These are phyloP conservation scores for Penicillium vulpinum DNA, from an alignment of 2,329 filamentous ascomycete genomes.

Conservation along the genomic window DNA sequence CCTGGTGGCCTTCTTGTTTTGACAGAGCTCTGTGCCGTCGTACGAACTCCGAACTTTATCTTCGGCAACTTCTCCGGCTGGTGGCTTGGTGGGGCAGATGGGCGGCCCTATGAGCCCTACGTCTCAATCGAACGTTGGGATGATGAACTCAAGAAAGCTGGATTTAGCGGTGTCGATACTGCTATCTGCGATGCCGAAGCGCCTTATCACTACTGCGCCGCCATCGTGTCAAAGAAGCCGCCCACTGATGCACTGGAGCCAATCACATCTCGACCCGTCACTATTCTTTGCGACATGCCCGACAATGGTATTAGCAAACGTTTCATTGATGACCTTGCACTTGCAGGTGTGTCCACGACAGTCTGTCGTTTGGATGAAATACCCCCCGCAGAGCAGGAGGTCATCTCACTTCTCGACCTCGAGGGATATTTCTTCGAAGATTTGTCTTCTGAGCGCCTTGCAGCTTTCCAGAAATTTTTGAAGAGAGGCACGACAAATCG, in stretches of 20 bases:
- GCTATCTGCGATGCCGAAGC: constrained; percentile 19
- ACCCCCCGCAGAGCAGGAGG: background rate
- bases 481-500: background rate
- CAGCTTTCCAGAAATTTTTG: background rate
- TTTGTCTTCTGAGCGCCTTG: background rate
- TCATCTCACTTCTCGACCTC: constrained; percentile 9
- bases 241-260: background rate
- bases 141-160: constrained; percentile 26
- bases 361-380: background rate
- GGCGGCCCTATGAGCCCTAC: constrained; percentile 25
- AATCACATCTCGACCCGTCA: background rate
- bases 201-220: constrained; percentile 3
- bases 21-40: constrained; percentile 3
- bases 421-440: constrained; percentile 1
- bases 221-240: constrained; percentile 8
- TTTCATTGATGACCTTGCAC: background rate
- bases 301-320: background rate
- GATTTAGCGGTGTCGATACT: constrained; percentile 34
- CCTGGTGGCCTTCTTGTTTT: constrained; percentile 11
- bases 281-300: background rate
- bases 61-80: constrained; percentile 30
- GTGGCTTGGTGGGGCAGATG: constrained; percentile 34
- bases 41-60: background rate
- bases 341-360: background rate
- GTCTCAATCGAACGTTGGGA: constrained; percentile 29